Evolutionary conservation across 2,329 filamentous ascomycete genomes (phyloP).

Genomic region (Venturia nashicola): DNA sequence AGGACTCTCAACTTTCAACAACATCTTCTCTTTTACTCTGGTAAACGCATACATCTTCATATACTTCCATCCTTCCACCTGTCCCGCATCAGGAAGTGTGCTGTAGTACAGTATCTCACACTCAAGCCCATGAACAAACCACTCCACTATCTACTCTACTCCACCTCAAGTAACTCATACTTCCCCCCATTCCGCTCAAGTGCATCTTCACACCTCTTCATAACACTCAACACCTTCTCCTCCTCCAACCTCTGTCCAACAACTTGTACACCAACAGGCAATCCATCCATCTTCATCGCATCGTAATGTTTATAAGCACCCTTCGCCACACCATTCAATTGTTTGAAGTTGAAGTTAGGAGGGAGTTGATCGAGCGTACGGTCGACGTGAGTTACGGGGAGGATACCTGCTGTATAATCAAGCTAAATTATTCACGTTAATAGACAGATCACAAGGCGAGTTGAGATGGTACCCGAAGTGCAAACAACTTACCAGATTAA

Average conservation of each 20-base stretch:
- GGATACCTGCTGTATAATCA: conserved; percentile 71
- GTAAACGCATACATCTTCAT: too few relatives aligned
- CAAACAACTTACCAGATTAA: conserved; percentile 71
- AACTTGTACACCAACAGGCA: conserved; percentile 78
- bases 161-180: conserved; percentile 31
- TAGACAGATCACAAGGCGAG: too few relatives aligned
- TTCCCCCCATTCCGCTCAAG: conserved; percentile 43
- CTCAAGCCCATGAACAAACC: too few relatives aligned
- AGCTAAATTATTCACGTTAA: conserved; percentile 36
- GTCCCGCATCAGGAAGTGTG: too few relatives aligned
- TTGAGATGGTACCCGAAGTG: too few relatives aligned
- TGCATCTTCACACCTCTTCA: conserved; percentile 67
- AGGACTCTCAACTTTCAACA: too few relatives aligned
- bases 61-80: too few relatives aligned
- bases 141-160: neutral
- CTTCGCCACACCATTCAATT: conserved; percentile 65
- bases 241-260: conserved; percentile 71
- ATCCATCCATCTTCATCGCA: conserved; percentile 67
- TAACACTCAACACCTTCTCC: conserved; percentile 73
- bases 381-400: conserved; percentile 81
- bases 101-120: too few relatives aligned
- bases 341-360: conserved; percentile 43
- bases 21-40: too few relatives aligned
- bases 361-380: conserved; percentile 54
- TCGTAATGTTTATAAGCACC: conserved; percentile 85